A percentile compares a stretch with the other conserved stretches of the same genome.
Conservation (phyloP, 2,329 filamentous ascomycete species). For the Talaromyces rugulosus region DNA sequence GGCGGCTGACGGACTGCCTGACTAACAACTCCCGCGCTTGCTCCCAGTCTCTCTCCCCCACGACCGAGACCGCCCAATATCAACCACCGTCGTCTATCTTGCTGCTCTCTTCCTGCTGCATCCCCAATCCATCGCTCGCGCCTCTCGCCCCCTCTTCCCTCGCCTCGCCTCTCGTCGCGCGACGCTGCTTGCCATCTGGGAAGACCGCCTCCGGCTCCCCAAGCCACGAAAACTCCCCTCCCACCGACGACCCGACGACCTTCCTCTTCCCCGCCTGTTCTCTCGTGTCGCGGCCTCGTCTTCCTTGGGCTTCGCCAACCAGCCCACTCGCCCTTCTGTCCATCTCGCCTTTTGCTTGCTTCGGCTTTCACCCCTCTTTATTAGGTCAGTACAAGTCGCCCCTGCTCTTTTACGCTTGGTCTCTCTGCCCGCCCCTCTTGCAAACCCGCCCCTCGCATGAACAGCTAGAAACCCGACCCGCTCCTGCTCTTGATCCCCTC, state of each 20-base stretch:
- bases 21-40: background rate
- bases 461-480: background rate
- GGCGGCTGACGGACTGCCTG: background rate
- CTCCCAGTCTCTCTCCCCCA: background rate
- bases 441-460: background rate
- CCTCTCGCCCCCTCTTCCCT: background rate
- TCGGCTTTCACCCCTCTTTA: background rate
- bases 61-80: background rate
- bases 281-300: background rate
- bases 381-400: background rate
- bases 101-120: background rate
- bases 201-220: background rate
- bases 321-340: background rate
- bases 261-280: conserved; percentile 1
- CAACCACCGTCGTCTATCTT: background rate
- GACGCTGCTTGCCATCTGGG: background rate
- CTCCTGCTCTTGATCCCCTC: background rate
- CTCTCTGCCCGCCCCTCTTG: background rate
- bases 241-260: background rate
- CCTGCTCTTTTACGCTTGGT: background rate
- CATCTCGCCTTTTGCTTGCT: background rate
- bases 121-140: background rate
- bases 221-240: conserved; percentile 1
- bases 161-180: background rate
- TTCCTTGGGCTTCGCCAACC: background rate